Evolutionary conservation across 768 basidiomycete species (phyloP), one percentile per base, ranked within the genome.

Genomic region (Sarcodon sp.): DNA sequence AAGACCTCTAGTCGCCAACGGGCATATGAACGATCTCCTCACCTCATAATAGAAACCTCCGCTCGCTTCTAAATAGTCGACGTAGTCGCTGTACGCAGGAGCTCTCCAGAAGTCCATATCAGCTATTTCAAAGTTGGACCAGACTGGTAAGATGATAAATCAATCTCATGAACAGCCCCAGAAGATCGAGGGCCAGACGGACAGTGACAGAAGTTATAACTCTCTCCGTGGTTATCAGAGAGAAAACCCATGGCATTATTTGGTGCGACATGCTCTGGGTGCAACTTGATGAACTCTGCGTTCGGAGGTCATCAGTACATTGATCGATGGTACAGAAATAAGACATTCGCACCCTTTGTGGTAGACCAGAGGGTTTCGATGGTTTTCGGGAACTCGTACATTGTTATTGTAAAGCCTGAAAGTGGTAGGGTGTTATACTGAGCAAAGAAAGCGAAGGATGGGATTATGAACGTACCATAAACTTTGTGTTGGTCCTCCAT

Each of bases 41-140:
- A 83, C 84, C 79, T 91, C 89, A 57, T 91, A 92, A 66, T 92
- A 92, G 64, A 93, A 91, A 4, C 91, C 91, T 35, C 91, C 91
- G 43, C 77, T 76, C 1, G 72, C 64, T 54, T 94, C 92, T 33
- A 94, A 73, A 60, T 76, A 75, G 31, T 87, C 77, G 56, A 94
- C 94, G 67, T 83, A 93, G 44, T 77, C 73, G 55, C 76, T 73
- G 64, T 96, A 97, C 0, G 87, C 83, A 54, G 88, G 80, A 1
- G 75, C 70, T 49, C 90, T 69, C 87, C 89, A 94, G 60, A 94
- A 87, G 54, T 88, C 80, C 70, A 96, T 78, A 57, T 83, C 79
- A 3, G 78, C 90, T 50, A 97, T 94, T 64, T 87, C 79, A 55
- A 82, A 82, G 62, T 80, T 82, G 51, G 68, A 72, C 78, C 78